These are phyloP conservation scores for Calamus simplicifolius DNA, from an alignment of 176 grass and related monocot species.

Conservation along the genomic window DNA sequence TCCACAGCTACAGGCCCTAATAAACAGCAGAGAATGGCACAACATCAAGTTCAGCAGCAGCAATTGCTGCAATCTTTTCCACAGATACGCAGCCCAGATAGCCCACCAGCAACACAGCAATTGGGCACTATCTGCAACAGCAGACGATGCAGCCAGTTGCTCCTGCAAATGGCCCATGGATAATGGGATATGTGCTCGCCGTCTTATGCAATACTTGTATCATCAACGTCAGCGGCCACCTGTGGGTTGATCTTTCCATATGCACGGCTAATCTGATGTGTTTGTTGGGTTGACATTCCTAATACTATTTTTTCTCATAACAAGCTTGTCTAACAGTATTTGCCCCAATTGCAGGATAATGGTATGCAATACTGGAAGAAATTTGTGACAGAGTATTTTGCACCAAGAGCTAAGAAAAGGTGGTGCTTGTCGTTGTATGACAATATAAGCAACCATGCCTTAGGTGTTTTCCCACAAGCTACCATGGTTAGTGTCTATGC, in stretches of 20 bases:
- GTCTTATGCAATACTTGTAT: slow-evolving; percentile 88
- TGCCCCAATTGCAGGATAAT: slow-evolving; percentile 47
- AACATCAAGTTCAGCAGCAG: slow-evolving; percentile 59
- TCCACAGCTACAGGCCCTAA: slow-evolving; percentile 67
- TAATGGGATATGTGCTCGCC: slow-evolving; percentile 73
- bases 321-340: not conserved
- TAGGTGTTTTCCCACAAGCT: slow-evolving; percentile 56
- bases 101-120: slow-evolving; percentile 51
- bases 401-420: slow-evolving; percentile 75
- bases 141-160: slow-evolving; percentile 41
- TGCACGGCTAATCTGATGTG: not conserved
- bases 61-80: slow-evolving; percentile 58
- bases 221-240: slow-evolving; percentile 74
- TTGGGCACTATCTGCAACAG: slow-evolving; percentile 44
- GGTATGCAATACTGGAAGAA: slow-evolving; percentile 91
- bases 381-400: slow-evolving; percentile 89
- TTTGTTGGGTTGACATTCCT: not conserved
- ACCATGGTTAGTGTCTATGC: slow-evolving; percentile 33
- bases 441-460: slow-evolving; percentile 56
- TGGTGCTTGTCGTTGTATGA: slow-evolving; percentile 95
- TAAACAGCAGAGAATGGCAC: slow-evolving; percentile 63
- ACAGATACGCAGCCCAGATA: slow-evolving; percentile 53
- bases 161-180: slow-evolving; percentile 49
- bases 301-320: not conserved
- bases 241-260: slow-evolving; percentile 33